phyloP scores from a whole-genome alignment of 2,329 filamentous ascomycete species.

The Monosporascus ibericus region DNA sequence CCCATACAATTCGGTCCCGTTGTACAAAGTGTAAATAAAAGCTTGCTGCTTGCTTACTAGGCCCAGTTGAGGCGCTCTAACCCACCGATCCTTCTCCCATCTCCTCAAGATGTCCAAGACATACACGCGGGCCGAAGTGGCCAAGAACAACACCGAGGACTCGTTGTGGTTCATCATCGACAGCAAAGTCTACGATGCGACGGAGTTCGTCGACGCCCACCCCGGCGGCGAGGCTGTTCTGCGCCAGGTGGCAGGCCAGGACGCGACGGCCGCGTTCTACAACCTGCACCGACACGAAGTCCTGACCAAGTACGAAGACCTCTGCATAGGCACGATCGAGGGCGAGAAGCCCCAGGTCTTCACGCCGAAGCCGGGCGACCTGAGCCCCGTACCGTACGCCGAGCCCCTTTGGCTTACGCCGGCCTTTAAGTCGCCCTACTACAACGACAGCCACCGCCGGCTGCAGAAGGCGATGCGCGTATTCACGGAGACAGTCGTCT shows the following conservation, averaged over 20 bases:
- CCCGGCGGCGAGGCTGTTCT: conserved; percentile 78
- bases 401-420: conserved; percentile 79
- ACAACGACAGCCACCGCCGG: conserved; percentile 64
- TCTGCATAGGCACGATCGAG: conserved; percentile 69
- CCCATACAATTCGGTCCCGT: not conserved
- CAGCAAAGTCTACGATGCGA: conserved; percentile 79
- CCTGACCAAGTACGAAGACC: conserved; percentile 68
- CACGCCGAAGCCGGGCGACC: conserved; percentile 61
- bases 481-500: conserved; percentile 67
- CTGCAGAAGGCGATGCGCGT: conserved; percentile 64
- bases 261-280: conserved; percentile 81
- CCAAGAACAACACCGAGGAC: conserved; percentile 68
- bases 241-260: conserved; percentile 71
- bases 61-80: not conserved
- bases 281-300: conserved; percentile 89
- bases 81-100: not conserved
- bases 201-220: conserved; percentile 79
- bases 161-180: conserved; percentile 82
- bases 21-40: no score
- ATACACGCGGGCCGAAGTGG: conserved; percentile 60
- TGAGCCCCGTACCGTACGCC: conserved; percentile 74
- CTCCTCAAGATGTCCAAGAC: conserved; percentile 34
- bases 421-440: conserved; percentile 74
- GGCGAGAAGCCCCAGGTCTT: conserved; percentile 72
- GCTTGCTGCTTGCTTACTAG: no score